These are phyloP conservation scores for Astragalus membranaceus DNA, from an alignment of 306 rosid genomes.

Conservation along the genomic window DNA sequence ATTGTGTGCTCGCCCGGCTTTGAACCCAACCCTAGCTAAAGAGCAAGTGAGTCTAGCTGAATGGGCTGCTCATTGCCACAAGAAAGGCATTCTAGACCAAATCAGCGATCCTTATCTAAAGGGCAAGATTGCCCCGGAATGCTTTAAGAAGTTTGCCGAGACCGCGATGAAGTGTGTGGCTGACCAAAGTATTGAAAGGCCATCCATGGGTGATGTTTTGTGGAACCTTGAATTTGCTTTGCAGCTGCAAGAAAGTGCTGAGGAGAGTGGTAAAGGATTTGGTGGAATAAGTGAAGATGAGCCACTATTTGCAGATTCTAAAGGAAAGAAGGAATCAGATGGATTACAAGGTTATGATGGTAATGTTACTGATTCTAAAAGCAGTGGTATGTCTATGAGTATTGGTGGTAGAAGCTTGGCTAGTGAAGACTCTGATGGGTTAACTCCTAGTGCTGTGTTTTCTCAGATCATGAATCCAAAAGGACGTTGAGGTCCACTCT, in stretches of 20 bases:
- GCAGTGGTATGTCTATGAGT: constrained; percentile 96
- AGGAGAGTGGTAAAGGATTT: constrained; percentile 65
- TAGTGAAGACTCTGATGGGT: constrained; percentile 90
- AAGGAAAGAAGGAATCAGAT: constrained; percentile 68
- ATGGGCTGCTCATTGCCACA: constrained; percentile 96
- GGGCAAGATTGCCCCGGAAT: constrained; percentile 87
- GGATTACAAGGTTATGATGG: constrained; percentile 45
- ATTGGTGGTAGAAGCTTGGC: constrained; percentile 97
- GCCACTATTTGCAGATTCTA: constrained; percentile 33
- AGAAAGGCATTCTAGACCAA: constrained; percentile 84
- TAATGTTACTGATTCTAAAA: constrained; percentile 73
- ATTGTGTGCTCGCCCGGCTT: constrained; percentile 92
- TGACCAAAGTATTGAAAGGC: constrained; percentile 96
- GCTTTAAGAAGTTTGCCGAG: constrained; percentile 90
- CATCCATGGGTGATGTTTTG: constrained; percentile 96
- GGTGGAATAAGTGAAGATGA: constrained; percentile 48
- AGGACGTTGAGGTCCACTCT: constrained; percentile 60
- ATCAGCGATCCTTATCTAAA: constrained; percentile 75
- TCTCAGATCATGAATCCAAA: constrained; percentile 99
- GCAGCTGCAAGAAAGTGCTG: constrained; percentile 98
- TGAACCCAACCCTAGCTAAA: constrained; percentile 83
- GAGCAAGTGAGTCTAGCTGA: constrained; percentile 99
- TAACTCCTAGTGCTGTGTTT: constrained; percentile 96
- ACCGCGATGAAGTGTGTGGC: constrained; percentile 97
- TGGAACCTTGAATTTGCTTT: constrained; percentile 99